These are phyloP conservation scores for Lecanicillium sp. DNA, from an alignment of 2,329 filamentous ascomycete genomes.

Conservation along the genomic window DNA sequence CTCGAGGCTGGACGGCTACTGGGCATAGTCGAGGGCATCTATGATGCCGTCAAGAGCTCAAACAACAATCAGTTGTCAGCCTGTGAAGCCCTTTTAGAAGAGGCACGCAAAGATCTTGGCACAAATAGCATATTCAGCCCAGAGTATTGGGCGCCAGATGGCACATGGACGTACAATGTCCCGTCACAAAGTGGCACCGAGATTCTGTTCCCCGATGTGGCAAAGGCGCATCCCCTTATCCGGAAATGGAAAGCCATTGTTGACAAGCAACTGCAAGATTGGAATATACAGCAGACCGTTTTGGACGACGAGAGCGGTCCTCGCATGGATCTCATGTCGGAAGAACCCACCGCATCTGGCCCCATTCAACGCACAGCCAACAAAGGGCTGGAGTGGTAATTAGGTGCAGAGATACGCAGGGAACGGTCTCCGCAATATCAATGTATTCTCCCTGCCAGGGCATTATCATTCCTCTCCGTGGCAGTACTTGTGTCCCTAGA, in stretches of 20 bases:
- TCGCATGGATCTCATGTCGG: conserved; percentile 17
- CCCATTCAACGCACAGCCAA: conserved; percentile 15
- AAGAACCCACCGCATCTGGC: conserved; percentile 19
- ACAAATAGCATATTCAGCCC: conserved; percentile 54
- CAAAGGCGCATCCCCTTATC: conserved; percentile 58
- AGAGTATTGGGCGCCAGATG: conserved; percentile 61
- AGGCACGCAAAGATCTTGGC: conserved; percentile 51
- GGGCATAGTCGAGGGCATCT: conserved; percentile 68
- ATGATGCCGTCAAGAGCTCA: conserved; percentile 32
- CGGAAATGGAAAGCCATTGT: conserved; percentile 45
- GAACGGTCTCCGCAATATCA: too few relatives aligned
- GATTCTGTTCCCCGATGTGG: conserved; percentile 53
- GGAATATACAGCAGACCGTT: conserved; percentile 25
- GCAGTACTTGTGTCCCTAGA: too few relatives aligned
- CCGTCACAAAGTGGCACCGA: conserved; percentile 25
- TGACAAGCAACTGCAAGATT: conserved; percentile 21
- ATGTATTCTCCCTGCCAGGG: too few relatives aligned
- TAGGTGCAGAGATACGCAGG: too few relatives aligned
- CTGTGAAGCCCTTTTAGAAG: conserved; percentile 27
- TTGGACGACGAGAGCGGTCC: conserved; percentile 23
- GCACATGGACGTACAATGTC: conserved; percentile 61
- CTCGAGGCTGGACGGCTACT: conserved; percentile 64
- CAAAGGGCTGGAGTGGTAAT: conserved; percentile 30
- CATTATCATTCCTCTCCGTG: too few relatives aligned
- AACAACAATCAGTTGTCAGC: conserved; percentile 16